A percentile compares a stretch with the other conserved stretches of the same genome.
Evolutionary conservation across 306 rosid species (phyloP).

Genomic region (Pyrus communis): DNA sequence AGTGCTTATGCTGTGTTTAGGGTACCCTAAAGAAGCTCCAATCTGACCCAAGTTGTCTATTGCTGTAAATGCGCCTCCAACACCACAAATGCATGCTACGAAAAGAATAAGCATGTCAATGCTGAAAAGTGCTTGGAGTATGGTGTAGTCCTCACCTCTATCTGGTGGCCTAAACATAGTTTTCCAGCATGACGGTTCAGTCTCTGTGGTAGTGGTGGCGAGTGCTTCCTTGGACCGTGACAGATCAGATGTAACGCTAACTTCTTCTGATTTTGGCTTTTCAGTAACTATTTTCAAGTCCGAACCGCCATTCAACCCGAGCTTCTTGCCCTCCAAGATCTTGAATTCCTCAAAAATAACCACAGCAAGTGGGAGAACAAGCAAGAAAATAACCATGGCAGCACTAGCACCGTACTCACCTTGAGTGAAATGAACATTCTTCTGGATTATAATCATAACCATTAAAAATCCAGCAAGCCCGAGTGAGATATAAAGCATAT

Average conservation of each 20-base stretch:
- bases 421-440: conserved; percentile 13
- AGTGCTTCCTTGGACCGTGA: background rate
- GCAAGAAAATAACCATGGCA: conserved; percentile 30
- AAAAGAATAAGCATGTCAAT: conserved; percentile 41
- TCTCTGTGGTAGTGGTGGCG: background rate
- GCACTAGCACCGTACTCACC: conserved; percentile 36
- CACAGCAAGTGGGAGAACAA: conserved; percentile 33
- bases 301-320: background rate
- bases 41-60: conserved; percentile 50
- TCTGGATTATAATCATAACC: conserved; percentile 45
- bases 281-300: conserved; percentile 18
- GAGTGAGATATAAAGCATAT: conserved; percentile 46
- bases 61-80: conserved; percentile 50
- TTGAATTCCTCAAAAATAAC: conserved; percentile 39
- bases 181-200: conserved; percentile 32
- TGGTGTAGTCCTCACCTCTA: conserved; percentile 53
- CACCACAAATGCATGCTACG: conserved; percentile 39
- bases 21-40: conserved; percentile 29
- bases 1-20: conserved; percentile 28
- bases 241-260: background rate
- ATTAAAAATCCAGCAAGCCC: conserved; percentile 57
- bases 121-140: conserved; percentile 51
- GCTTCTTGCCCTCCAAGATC: conserved; percentile 5
- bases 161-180: conserved; percentile 32
- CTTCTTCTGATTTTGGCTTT: background rate